Evolutionary conservation across 2,329 filamentous ascomycete species (phyloP), one percentile per base, ranked within the genome.

Genomic region (Penicillium sp.): DNA sequence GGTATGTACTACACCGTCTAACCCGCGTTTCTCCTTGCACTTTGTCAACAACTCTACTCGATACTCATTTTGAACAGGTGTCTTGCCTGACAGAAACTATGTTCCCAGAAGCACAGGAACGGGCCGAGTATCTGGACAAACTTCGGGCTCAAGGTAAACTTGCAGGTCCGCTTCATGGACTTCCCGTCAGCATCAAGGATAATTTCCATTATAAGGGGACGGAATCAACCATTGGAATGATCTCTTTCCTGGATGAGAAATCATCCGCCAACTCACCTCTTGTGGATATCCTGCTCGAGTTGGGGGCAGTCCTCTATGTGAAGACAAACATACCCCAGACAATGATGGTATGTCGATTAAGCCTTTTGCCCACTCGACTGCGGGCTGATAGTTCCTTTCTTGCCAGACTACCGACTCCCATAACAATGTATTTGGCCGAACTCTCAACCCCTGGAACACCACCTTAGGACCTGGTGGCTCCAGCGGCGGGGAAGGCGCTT

Each of bases 271-370:
- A 60, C 43, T 64, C 64, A 6, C 52, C 61, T 10, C 47, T 66
- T 11, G 57, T 66, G 10, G 57, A 66, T 35, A 58, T 65, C 12
- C 50, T 66, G 4, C 43, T 66, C 3, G 50, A 56, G 2, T 41
- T 64, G 4, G 64, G 64, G 3, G 64, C 81, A 1, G 75, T 83
- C 66, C 82, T 65, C 17, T 66, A 65, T 38, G 64, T 64, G 26
- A 66, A 84, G 66, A 84, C 82, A 4, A 83, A 83, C 56, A 68
- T 84, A 1, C 81, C 82, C 3, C 78, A 81, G 57, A 82, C 80
- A 0, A 74, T 84, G 60, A 79, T 82, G 77, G 87, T 88, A 53
- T 79, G 83, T 26, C 43, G 11, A 33, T 16, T 22, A 0, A 36
- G n/a, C 12, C 72, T 38, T 10, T 22, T 25, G 8, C 16, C 9